Evolutionary conservation across 2,329 filamentous ascomycete genomes (phyloP).

Genomic region (Fusarium algeriense): DNA sequence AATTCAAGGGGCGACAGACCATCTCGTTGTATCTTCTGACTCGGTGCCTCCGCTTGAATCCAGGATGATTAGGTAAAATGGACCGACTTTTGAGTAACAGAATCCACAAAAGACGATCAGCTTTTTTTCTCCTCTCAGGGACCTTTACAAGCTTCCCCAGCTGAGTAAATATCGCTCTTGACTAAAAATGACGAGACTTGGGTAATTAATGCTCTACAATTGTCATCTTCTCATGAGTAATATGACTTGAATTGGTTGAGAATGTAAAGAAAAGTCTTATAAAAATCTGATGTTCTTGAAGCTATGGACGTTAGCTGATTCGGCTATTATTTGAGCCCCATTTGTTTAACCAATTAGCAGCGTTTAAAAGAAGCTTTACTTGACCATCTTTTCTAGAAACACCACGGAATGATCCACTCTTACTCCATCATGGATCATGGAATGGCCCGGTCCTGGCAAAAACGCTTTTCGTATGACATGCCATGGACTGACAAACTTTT

Average conservation of each 20-base stretch:
- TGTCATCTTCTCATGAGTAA: background rate
- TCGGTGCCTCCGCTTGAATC: slow-evolving; percentile 30
- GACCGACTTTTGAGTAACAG: slow-evolving; percentile 43
- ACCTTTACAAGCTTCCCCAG: slow-evolving; percentile 2
- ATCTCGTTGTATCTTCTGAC: slow-evolving; percentile 22
- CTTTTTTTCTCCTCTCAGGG: background rate
- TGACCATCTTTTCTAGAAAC: slow-evolving; percentile 34
- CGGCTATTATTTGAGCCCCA: slow-evolving; percentile 6
- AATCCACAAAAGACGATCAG: slow-evolving; percentile 40
- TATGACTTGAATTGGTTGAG: background rate
- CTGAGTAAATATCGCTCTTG: background rate
- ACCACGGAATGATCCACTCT: slow-evolving; percentile 14
- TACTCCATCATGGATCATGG: slow-evolving; percentile 35
- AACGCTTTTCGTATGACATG: slow-evolving; percentile 31
- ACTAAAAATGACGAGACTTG: background rate
- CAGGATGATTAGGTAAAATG: slow-evolving; percentile 43
- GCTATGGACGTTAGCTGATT: slow-evolving; percentile 18
- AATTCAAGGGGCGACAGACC: slow-evolving; percentile 24
- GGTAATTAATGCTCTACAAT: rapidly evolving
- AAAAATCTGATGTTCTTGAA: background rate
- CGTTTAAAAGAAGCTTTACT: background rate
- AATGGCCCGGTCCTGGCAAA: slow-evolving; percentile 9
- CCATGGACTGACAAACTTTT: slow-evolving; percentile 41
- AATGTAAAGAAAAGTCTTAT: background rate
- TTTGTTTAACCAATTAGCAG: slow-evolving; percentile 12